A percentile compares a stretch with the other conserved stretches of the same genome.
Conservation (phyloP, 768 basidiomycete genomes). For the Leccinum fibrillosum region DNA sequence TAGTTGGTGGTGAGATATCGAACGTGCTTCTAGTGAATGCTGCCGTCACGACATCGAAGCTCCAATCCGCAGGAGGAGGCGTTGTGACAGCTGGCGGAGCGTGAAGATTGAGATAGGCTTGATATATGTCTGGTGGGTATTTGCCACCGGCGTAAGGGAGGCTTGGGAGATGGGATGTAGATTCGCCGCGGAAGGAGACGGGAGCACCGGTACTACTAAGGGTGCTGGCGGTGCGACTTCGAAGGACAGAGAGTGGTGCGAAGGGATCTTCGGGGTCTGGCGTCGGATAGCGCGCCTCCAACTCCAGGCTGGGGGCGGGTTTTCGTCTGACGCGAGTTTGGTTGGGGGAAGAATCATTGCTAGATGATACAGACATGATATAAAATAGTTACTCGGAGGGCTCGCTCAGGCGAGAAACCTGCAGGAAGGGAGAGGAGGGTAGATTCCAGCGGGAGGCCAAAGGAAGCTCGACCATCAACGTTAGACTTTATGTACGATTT, state of each 20-base stretch:
- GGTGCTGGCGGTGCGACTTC: slow-evolving; percentile 51
- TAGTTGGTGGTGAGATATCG: slow-evolving; percentile 14
- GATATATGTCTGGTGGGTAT: slow-evolving; percentile 33
- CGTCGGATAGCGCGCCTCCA: slow-evolving; percentile 55
- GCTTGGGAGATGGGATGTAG: slow-evolving; percentile 29
- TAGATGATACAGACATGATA: slow-evolving; percentile 31
- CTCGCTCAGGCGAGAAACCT: slow-evolving; percentile 12
- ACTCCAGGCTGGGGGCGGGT: slow-evolving; percentile 51
- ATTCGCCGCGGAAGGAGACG: slow-evolving; percentile 29
- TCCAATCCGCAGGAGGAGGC: slow-evolving; percentile 5
- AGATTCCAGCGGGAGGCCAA: slow-evolving; percentile 19
- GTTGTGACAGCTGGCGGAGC: slow-evolving; percentile 8
- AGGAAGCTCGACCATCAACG: slow-evolving; percentile 7
- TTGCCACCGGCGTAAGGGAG: slow-evolving; percentile 31
- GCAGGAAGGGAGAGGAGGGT: slow-evolving; percentile 9
- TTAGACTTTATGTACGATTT: slow-evolving; percentile 29
- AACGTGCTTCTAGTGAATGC: slow-evolving; percentile 22
- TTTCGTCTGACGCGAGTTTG: slow-evolving; percentile 44
- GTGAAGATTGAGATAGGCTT: slow-evolving; percentile 19
- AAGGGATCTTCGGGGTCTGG: slow-evolving; percentile 72
- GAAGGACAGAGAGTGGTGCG: slow-evolving; percentile 62
- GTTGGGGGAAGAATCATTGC: slow-evolving; percentile 19
- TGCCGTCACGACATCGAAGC: slow-evolving; percentile 14
- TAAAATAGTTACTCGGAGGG: slow-evolving; percentile 18
- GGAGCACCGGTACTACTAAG: slow-evolving; percentile 30